phyloP scores from a whole-genome alignment of 176 grass and related monocot genomes.

The Pontederia crassipes region DNA sequence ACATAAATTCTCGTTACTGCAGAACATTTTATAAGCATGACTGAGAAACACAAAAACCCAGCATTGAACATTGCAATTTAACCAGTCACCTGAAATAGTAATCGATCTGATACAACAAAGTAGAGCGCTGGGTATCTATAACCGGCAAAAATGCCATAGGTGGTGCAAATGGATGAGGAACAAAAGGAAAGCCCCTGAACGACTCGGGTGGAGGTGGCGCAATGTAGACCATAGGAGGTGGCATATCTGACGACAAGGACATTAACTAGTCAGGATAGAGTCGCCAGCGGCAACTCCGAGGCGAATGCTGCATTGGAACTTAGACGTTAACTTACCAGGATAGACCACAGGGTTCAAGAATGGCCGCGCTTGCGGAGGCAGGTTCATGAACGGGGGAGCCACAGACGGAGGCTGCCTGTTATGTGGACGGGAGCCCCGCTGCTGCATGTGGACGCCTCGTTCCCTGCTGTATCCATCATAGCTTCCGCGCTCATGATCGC shows the following conservation, averaged over 20 bases:
- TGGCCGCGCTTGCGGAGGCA: conserved; percentile 20
- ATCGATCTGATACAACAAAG: conserved; percentile 52
- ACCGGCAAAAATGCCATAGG: conserved; percentile 30
- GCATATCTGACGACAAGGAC: conserved; percentile 35
- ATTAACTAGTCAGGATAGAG: conserved; percentile 5
- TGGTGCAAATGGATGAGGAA: conserved; percentile 35
- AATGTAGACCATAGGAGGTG: conserved; percentile 44
- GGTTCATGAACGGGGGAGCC: conserved; percentile 12
- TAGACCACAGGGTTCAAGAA: conserved; percentile 44
- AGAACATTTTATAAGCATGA: conserved; percentile 8
- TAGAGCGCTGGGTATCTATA: conserved; percentile 22
- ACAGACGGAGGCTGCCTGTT: conserved; percentile 24
- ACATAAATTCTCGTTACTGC: conserved; percentile 64
- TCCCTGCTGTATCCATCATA: conserved; percentile 25
- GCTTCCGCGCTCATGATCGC: conserved; percentile 35
- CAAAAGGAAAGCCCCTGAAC: conserved; percentile 37
- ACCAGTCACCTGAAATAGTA: conserved; percentile 71
- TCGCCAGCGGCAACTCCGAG: conserved; percentile 12
- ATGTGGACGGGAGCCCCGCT: conserved; percentile 32
- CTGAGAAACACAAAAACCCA: neutral
- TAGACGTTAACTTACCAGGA: conserved; percentile 39
- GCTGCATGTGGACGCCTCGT: conserved; percentile 17
- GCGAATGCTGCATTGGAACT: conserved; percentile 18
- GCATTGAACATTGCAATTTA: neutral
- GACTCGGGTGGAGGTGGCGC: conserved; percentile 24